Percentiles rank a stretch among this genome's conserved stretches.
phyloP scores from a whole-genome alignment of 2,329 filamentous ascomycete species.

The Fusarium pseudocircinatum region DNA sequence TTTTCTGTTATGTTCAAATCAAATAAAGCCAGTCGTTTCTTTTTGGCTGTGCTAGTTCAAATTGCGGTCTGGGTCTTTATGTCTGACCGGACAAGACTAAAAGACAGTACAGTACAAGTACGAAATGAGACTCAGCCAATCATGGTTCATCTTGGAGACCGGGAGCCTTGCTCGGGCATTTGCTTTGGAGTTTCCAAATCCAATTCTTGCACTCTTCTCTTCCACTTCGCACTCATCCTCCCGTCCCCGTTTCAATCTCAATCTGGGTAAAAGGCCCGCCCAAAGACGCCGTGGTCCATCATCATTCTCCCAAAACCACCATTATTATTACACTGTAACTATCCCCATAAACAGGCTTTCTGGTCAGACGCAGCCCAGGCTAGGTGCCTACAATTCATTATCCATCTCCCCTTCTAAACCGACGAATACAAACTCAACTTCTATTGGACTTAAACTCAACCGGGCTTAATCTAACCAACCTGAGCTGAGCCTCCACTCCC shows the following conservation, averaged over 20 bases:
- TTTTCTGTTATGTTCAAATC: slow-evolving; percentile 13
- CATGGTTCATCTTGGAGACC: neutral
- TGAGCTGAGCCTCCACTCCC: slow-evolving; percentile 22
- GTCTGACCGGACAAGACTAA: slow-evolving; percentile 27
- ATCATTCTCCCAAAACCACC: slow-evolving; percentile 18
- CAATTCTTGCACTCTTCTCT: slow-evolving; percentile 2
- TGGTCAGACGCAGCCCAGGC: slow-evolving; percentile 9
- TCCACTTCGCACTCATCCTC: neutral
- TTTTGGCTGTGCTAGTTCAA: slow-evolving; percentile 4
- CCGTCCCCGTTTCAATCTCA: slow-evolving; percentile 22
- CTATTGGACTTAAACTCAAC: slow-evolving; percentile 2
- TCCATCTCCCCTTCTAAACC: slow-evolving; percentile 20
- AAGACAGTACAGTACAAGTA: slow-evolving; percentile 25
- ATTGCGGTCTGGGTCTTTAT: slow-evolving; percentile 15
- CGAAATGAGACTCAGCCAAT: slow-evolving; percentile 39
- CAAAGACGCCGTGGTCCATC: slow-evolving; percentile 9
- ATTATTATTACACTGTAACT: neutral
- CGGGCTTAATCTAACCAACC: slow-evolving; percentile 3
- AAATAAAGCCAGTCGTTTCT: slow-evolving; percentile 3
- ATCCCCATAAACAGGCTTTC: slow-evolving; percentile 39
- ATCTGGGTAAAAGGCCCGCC: slow-evolving; percentile 36
- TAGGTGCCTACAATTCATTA: slow-evolving; percentile 9
- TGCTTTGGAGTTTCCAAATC: slow-evolving; percentile 6
- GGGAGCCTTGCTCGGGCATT: slow-evolving; percentile 15
- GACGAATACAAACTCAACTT: neutral